Conservation (phyloP, 2,329 filamentous ascomycete species). For the Phyllosticta capitalensis region DNA sequence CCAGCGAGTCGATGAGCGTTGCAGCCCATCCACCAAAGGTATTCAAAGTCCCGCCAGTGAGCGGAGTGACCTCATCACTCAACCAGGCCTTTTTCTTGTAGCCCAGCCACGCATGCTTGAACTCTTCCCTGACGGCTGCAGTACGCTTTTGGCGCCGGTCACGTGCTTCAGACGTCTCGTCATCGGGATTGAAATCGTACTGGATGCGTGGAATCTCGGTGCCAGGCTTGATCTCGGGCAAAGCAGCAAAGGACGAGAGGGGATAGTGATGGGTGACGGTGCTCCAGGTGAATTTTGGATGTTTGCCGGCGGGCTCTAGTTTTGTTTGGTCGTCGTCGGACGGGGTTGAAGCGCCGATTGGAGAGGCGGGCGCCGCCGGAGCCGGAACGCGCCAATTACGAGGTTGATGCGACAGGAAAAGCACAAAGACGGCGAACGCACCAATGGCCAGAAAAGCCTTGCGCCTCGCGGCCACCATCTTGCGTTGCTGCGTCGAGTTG, state of each 20-base stretch:
- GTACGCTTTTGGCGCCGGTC: conserved; percentile 18
- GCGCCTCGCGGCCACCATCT: conserved; percentile 14
- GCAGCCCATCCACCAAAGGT: conserved; percentile 59
- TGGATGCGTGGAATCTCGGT: conserved; percentile 33
- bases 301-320: not conserved
- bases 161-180: conserved; percentile 16
- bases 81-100: conserved; percentile 57
- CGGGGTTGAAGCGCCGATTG: not conserved
- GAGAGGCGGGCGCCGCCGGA: not conserved
- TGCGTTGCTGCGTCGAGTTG: not conserved
- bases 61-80: conserved; percentile 52
- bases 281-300: conserved; percentile 27
- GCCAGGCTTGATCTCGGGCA: conserved; percentile 30
- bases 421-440: conserved; percentile 16
- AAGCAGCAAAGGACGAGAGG: conserved; percentile 23
- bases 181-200: conserved; percentile 28
- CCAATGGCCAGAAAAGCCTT: conserved; percentile 19
- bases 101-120: conserved; percentile 39
- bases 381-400: not conserved
- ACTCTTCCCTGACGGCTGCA: conserved; percentile 22
- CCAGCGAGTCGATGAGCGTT: conserved; percentile 51
- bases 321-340: not conserved
- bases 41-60: conserved; percentile 44
- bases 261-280: conserved; percentile 32
- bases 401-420: conserved; percentile 13